These are phyloP conservation scores for Amaranthus palmeri DNA, from an alignment of 148 eudicot species.

Conservation along the genomic window DNA sequence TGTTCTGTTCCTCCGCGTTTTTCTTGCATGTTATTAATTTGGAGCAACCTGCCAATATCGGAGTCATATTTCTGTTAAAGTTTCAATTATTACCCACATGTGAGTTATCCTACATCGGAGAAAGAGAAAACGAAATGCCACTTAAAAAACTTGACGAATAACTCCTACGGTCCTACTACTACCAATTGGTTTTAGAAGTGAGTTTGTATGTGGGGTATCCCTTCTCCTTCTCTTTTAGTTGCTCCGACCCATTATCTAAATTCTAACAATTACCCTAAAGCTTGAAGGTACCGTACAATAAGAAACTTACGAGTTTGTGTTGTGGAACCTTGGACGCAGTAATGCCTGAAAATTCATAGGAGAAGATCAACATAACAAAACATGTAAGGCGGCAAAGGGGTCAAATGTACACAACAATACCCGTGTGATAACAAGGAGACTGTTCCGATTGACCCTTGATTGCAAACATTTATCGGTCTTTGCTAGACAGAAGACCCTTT, in stretches of 20 bases:
- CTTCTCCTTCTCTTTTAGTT: too few relatives aligned
- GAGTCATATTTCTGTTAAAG: background rate
- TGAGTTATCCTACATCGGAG: too few relatives aligned
- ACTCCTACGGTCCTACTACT: too few relatives aligned
- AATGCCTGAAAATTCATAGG: slow-evolving; percentile 51
- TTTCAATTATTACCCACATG: too few relatives aligned
- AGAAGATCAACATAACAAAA: slow-evolving; percentile 11
- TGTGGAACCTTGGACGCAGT: slow-evolving; percentile 81
- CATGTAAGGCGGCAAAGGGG: background rate
- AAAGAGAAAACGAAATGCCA: too few relatives aligned
- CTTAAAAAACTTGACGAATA: too few relatives aligned
- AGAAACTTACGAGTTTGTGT: slow-evolving; percentile 56
- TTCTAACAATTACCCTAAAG: background rate
- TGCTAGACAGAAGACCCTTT: background rate
- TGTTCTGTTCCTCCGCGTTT: slow-evolving; percentile 57
- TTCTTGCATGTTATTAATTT: slow-evolving; percentile 66
- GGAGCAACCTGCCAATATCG: slow-evolving; percentile 62
- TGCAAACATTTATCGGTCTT: background rate
- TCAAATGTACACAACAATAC: too few relatives aligned
- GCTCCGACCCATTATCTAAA: too few relatives aligned
- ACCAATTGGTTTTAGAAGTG: too few relatives aligned
- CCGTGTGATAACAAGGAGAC: too few relatives aligned
- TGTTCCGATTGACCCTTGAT: too few relatives aligned
- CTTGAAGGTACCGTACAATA: background rate
- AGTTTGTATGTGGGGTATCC: too few relatives aligned